Base-by-base conservation (phyloP, 2,329 filamentous ascomycete genomes). In the Aspergillus pseudoterreus region DNA sequence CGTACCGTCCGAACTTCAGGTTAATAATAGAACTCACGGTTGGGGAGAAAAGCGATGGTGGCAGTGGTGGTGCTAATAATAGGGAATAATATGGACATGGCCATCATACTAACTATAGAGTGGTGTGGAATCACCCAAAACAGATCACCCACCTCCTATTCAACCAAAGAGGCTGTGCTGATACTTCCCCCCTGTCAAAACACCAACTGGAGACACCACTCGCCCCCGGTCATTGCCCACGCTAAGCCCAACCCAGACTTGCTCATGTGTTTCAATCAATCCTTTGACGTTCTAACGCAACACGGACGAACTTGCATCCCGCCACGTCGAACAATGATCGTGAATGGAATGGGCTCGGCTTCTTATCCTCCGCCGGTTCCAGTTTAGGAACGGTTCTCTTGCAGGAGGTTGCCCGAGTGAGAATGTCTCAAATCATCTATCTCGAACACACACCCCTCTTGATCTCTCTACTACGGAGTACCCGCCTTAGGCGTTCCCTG, bases 251-350 rank as follows among this genome's bases (percentile, higher is more conserved):
- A 35, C 44, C 35, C 35, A 41, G 22, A 21, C 35, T 51, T 21
- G 32, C 21, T 44, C 44, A 51, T 47, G 38, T 47, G 49, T 51
- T 47, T 51, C 39, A 47, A 27, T 47, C 19, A 30, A 24, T 19
- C 35, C 17, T 44, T 43, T 27, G 42, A 38, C 30, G 39, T 12
- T 49, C 50, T 24, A 47, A 51, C 50, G 39, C 33, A 27, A 35
- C 14, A 15, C 14, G 45, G 45, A 39, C 45, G 33, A 15, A 47
- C 45, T 38, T 44, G 38, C 46, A 44, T 30, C 43, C 38, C 35
- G 22, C 12, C 36, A 41, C n/a, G 45, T 47, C 36, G 39, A 36
- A 22, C 45, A 11, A 43, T 41, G 33, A 47, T 44, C 36, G 24
- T 30, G 27, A 30, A 42, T 41, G 33, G 22, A 4, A 12, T 32